These are phyloP conservation scores for Beauveria varroae DNA, from an alignment of 2,329 filamentous ascomycete genomes.

Conservation along the genomic window DNA sequence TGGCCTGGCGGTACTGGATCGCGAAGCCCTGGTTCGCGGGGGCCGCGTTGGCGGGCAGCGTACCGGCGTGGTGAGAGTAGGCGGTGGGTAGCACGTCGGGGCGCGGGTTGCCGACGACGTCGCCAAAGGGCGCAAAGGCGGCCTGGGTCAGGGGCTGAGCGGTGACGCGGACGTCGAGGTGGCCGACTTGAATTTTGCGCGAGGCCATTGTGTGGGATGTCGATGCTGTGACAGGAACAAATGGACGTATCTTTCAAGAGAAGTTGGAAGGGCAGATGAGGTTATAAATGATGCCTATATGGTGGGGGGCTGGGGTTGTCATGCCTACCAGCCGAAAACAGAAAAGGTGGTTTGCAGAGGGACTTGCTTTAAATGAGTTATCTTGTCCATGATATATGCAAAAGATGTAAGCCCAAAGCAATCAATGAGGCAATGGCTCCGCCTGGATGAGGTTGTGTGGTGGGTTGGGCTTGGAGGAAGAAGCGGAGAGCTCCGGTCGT, in stretches of 20 bases:
- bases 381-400: background rate
- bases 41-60: conserved; percentile 40
- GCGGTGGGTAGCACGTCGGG: conserved; percentile 44
- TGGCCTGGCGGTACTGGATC: conserved; percentile 76
- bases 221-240: background rate
- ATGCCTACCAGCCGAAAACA: background rate
- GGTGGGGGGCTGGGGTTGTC: background rate
- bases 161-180: conserved; percentile 32
- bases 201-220: background rate
- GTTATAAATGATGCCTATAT: background rate
- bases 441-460: background rate
- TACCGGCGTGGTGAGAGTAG: conserved; percentile 30
- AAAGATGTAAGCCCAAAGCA: background rate
- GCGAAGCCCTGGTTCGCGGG: conserved; percentile 81
- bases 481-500: background rate
- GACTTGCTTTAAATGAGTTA: background rate
- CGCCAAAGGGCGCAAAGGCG: conserved; percentile 73
- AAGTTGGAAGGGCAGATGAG: background rate
- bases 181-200: conserved; percentile 10
- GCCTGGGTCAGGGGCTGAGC: conserved; percentile 60
- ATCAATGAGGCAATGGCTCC: background rate
- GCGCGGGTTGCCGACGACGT: conserved; percentile 69
- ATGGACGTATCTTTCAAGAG: background rate
- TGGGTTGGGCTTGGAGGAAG: background rate
- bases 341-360: background rate